A percentile compares a stretch with the other conserved stretches of the same genome.
Evolutionary conservation across 305 asterid species (phyloP).

Genomic region (Fraxinus sp.): DNA sequence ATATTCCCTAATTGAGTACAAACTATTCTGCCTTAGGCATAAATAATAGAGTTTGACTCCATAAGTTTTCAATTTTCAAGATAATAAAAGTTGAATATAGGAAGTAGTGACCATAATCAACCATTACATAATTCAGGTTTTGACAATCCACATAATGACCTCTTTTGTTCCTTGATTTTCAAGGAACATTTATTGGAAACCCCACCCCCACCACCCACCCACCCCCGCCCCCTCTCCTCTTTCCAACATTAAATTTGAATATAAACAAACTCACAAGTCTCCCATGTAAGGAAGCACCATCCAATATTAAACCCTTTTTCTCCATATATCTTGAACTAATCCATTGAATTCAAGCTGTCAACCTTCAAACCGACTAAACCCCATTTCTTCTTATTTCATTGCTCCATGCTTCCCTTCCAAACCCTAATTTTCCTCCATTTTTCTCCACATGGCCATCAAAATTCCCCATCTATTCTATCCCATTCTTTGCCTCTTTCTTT

Average conservation of each 20-base stretch:
- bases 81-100: constrained; percentile 21
- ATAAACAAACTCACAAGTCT: constrained; percentile 47
- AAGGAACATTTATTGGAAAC: constrained; percentile 74
- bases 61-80: constrained; percentile 30
- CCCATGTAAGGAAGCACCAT: constrained; percentile 52
- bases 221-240: constrained; percentile 15
- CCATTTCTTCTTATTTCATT: constrained; percentile 37
- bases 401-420: constrained; percentile 65
- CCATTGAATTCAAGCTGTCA: constrained; percentile 52
- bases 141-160: constrained; percentile 66
- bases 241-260: constrained; percentile 32
- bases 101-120: constrained; percentile 28
- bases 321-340: constrained; percentile 24
- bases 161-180: constrained; percentile 63
- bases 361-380: constrained; percentile 45
- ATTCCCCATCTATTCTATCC: constrained; percentile 14
- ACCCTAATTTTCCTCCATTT: constrained; percentile 28
- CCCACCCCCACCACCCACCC: constrained; percentile 31
- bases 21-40: too few relatives aligned
- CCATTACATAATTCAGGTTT: constrained; percentile 36
- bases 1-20: not conserved
- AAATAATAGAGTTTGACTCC: not conserved
- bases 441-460: constrained; percentile 48
- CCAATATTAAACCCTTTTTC: constrained; percentile 33
- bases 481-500: constrained; percentile 40